Evolutionary conservation across 768 basidiomycete species (phyloP), one percentile per base, ranked within the genome.

Genomic region (Mycena olivaceomarginata): DNA sequence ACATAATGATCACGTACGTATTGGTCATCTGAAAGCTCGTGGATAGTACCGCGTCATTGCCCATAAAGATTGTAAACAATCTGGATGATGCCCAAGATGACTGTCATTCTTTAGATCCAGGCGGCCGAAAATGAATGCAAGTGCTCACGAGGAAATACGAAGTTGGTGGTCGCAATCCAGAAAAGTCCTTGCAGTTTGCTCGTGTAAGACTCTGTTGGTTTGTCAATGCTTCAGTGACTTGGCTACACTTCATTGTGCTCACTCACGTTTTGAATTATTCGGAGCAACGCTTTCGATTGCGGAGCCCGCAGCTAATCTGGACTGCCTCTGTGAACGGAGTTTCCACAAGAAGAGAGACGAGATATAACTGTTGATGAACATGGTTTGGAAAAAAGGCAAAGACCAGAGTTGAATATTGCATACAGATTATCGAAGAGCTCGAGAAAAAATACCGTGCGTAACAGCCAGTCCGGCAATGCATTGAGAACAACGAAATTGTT

Each of bases 101-200:
- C 69, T 70, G 31, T 20, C 13, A 48, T 2, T 10, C 8, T 18
- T 62, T 41, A 70, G 59, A 10, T 10, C 4, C 10, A 0, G 1
- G 46, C 46, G 4, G 20, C 40, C n/a, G n/a, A n/a, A n/a, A n/a
- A n/a, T n/a, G n/a, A n/a, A 0, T 7, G 18, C 31, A 10, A 67
- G 46, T 10, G 46, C 69, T 25, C 31, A 70, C 69, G 40, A 18
- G 78, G 75, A 39, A 79, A 79, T 18, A 76, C 48, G 41, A 79
- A 79, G 48, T 79, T 79, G 9, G 75, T 74, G 51, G 60, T 74
- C 13, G 71, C 37, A 22, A 79, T 79, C 78, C 78, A 79, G 40
- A 76, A 79, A 43, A 79, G 46, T n/a, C 60, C 70, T 53, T 73
- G 66, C 25, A 73, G 5, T 60, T 41, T 79, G 11, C 16, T 51